A percentile compares a stretch with the other conserved stretches of the same genome.
phyloP scores from a whole-genome alignment of 2,329 filamentous ascomycete species.

The Stromatinia cepivora region DNA sequence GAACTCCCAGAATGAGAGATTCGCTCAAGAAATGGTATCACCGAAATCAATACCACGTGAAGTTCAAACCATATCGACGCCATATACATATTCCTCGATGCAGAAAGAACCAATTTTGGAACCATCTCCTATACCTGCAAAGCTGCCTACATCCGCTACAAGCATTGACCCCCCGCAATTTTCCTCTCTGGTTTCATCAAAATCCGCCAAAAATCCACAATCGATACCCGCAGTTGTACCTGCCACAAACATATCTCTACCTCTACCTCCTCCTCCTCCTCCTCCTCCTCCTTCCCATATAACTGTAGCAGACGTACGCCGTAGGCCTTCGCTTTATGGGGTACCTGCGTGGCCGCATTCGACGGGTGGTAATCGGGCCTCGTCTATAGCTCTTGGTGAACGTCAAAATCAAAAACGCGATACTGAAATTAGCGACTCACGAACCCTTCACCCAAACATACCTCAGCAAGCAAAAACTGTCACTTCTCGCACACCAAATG shows the following conservation, averaged over 20 bases:
- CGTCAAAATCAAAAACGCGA: neutral
- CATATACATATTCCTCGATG: neutral
- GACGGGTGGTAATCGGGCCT: neutral
- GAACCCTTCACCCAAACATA: neutral
- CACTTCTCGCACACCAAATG: neutral
- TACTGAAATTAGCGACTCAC: too few species aligned
- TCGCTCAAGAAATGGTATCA: conserved; percentile 15
- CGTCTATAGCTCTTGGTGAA: neutral
- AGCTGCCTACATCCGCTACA: neutral
- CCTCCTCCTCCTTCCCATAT: neutral
- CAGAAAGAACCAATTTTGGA: neutral
- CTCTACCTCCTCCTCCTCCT: neutral
- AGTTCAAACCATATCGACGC: conserved; percentile 16
- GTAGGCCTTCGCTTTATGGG: conserved; percentile 36
- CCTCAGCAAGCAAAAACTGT: neutral
- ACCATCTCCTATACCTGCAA: neutral
- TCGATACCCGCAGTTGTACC: neutral
- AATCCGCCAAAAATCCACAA: neutral
- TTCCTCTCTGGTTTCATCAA: neutral
- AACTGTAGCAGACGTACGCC: conserved; percentile 30
- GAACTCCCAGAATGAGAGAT: neutral
- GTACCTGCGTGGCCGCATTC: conserved; percentile 33
- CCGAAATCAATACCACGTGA: conserved; percentile 22
- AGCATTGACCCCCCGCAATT: neutral
- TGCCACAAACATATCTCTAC: neutral